These are phyloP conservation scores for Aspergillus floridensis DNA, from an alignment of 2,329 filamentous ascomycete species.

Conservation along the genomic window DNA sequence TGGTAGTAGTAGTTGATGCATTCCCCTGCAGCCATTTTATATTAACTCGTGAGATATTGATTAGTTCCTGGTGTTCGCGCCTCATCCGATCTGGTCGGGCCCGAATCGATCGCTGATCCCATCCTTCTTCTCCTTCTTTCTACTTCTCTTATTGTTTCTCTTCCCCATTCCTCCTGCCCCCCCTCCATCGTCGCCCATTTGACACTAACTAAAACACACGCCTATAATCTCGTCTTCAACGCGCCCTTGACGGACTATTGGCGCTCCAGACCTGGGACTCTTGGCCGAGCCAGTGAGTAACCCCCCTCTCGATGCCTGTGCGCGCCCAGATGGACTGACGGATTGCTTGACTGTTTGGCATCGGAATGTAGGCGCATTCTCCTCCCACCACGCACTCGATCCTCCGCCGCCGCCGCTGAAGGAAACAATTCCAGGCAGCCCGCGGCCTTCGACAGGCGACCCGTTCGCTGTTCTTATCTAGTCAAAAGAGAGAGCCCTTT, in stretches of 20 bases:
- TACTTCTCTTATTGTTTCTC: background rate
- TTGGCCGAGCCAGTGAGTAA: background rate
- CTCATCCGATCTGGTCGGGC: background rate
- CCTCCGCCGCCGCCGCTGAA: background rate
- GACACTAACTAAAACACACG: background rate
- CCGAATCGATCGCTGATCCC: slow-evolving; percentile 3
- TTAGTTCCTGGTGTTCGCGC: background rate
- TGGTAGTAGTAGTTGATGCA: background rate
- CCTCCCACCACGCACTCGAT: slow-evolving; percentile 4
- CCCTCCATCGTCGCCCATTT: background rate
- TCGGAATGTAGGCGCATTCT: slow-evolving; percentile 13
- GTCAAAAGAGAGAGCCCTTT: background rate
- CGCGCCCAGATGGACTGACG: background rate
- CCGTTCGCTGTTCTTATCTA: background rate
- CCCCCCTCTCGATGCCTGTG: background rate
- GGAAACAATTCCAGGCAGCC: background rate
- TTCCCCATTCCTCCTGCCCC: background rate
- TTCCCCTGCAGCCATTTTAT: background rate
- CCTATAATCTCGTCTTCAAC: background rate
- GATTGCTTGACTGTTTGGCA: slow-evolving; percentile 1
- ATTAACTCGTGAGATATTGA: background rate
- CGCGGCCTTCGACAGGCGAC: background rate
- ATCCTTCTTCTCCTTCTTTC: background rate
- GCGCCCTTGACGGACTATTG: background rate
- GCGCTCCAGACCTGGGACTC: background rate